Percentiles rank a stretch among this genome's conserved stretches.
Conservation (phyloP, 192 early-diverging fungal genomes). For the Linderina pennispora region DNA sequence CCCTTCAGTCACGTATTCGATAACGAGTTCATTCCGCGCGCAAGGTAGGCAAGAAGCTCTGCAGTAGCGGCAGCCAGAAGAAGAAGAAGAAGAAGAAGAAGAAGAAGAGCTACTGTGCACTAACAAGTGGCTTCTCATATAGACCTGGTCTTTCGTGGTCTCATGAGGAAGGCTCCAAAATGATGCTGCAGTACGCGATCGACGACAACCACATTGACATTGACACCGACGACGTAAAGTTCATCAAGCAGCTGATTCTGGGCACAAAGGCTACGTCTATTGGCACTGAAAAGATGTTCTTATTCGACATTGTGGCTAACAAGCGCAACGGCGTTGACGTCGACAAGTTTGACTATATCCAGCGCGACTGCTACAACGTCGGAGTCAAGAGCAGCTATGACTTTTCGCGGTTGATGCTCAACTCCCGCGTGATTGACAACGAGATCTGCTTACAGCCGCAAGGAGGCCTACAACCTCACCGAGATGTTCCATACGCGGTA, state of each 20-base stretch:
- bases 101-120: no score
- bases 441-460: slow-evolving; percentile 86
- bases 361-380: slow-evolving; percentile 74
- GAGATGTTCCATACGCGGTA: slow-evolving; percentile 82
- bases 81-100: no score
- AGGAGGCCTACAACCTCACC: slow-evolving; percentile 85
- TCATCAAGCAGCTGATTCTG: slow-evolving; percentile 71
- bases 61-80: no score
- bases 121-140: no score
- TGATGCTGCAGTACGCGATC: slow-evolving; percentile 79
- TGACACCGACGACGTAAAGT: slow-evolving; percentile 49
- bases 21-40: slow-evolving; percentile 70
- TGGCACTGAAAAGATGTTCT: slow-evolving; percentile 52
- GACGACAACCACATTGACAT: slow-evolving; percentile 68
- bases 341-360: slow-evolving; percentile 84
- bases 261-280: slow-evolving; percentile 42
- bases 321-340: slow-evolving; percentile 91
- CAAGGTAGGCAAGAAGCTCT: no score
- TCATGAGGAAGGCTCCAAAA: slow-evolving; percentile 75
- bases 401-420: slow-evolving; percentile 65
- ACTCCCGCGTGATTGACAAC: slow-evolving; percentile 79
- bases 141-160: slow-evolving; percentile 53
- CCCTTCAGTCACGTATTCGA: slow-evolving; percentile 97
- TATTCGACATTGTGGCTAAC: slow-evolving; percentile 98
- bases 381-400: slow-evolving; percentile 52